Conservation (phyloP, 1,284 basidiomycete genomes). For the Mycena citricolor region DNA sequence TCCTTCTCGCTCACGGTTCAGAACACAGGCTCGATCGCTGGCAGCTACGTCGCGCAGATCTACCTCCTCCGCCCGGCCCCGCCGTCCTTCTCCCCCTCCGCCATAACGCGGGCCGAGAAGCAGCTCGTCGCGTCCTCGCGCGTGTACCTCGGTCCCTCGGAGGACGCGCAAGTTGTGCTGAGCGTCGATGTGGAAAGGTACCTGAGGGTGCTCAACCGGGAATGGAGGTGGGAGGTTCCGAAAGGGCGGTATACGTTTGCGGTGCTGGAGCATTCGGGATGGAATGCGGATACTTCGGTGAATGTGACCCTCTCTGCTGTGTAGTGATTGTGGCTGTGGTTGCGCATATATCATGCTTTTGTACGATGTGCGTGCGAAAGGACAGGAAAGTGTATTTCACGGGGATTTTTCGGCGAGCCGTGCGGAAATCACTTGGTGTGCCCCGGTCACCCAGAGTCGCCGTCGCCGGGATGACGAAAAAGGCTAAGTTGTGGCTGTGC, state of each 20-base stretch:
- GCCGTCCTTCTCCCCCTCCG: constrained; percentile 30
- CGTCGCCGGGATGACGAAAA: too few relatives aligned
- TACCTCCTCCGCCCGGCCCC: constrained; percentile 27
- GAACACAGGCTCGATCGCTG: constrained; percentile 27
- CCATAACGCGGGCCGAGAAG: constrained; percentile 25
- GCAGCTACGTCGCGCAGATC: constrained; percentile 31
- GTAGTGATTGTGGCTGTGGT: constrained; percentile 7
- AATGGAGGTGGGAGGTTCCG: constrained; percentile 30
- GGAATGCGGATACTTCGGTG: constrained; percentile 19
- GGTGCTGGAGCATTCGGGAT: constrained; percentile 27
- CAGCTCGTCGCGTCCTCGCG: constrained; percentile 31
- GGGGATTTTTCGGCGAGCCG: too few relatives aligned
- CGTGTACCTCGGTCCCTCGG: constrained; percentile 28
- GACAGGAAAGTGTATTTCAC: too few relatives aligned
- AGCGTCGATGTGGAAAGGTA: constrained; percentile 29
- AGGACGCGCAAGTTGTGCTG: constrained; percentile 24
- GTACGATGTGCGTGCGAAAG: too few relatives aligned
- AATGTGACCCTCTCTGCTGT: constrained; percentile 29
- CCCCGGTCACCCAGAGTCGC: too few relatives aligned
- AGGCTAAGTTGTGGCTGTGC: too few relatives aligned
- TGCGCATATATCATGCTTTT: too few relatives aligned
- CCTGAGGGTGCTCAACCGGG: constrained; percentile 27
- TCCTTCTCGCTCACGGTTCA: constrained; percentile 28
- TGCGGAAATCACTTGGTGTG: too few relatives aligned
- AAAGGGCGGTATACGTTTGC: constrained; percentile 31